Base-by-base conservation (phyloP, 192 early-diverging fungal genomes). In the Coemansia sp. region DNA sequence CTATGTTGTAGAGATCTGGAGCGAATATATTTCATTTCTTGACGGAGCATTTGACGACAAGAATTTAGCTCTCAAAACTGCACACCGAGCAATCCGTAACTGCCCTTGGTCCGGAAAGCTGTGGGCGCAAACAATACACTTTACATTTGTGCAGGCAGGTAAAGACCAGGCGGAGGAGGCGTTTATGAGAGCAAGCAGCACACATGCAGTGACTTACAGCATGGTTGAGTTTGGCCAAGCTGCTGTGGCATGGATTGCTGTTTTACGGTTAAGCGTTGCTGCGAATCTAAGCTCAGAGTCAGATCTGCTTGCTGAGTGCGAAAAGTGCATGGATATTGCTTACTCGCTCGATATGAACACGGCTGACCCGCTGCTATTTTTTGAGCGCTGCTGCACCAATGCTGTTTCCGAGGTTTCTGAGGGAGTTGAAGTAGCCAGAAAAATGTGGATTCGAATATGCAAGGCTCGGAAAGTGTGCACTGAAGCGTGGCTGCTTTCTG, bases 91-190 rank as follows among this genome's bases (percentile, higher is more conserved):
- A 0, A 19, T 63, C 28, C 53, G 65, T 9, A 64, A 60, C 51
- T 75, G 72, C 16, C 65, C 65, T 19, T 75, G 72, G 72, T 75
- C 72, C 30, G 72, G 72, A 5, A 60, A 49, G 45, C 48, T 68
- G 35, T 75, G 72, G 72, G 72, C 65, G n/a, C 72, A 75, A 42
- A 35, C 50, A 0, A 15, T 68, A 3, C 35, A 39, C 2, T 38
- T 56, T 39, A 49, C 61, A 5, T 65, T 48, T 28, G 10, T 14
- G 10, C 33, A 52, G 12, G 37, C 48, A 14, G 65, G 65, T 16
- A 26, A 65, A 14, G 36, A 57, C 1, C 15, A 45, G 1, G 72
- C 72, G 9, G 35, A n/a, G 5, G 49, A 33, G 12, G 44, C 65
- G 7, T 75, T 61, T 33, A 15, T 28, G 15, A 50, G 43, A 3